Base-by-base conservation (phyloP, 2,329 filamentous ascomycete species). In the Stagonosporopsis tanaceti region DNA sequence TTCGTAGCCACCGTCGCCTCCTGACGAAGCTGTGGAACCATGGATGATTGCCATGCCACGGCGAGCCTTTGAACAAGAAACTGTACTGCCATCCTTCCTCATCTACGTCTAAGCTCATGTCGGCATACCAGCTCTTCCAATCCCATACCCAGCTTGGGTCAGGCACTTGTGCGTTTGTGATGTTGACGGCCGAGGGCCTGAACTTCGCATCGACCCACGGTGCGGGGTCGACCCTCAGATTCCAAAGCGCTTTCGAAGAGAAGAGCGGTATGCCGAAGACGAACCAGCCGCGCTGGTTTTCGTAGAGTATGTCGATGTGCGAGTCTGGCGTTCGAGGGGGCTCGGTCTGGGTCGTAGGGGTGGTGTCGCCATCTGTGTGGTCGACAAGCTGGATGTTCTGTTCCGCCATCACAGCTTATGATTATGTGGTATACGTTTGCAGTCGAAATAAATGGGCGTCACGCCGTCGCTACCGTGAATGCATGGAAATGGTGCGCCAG, bases 1-100 rank as follows among this genome's bases (percentile, higher is more conserved):
- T 90, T 40, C 95, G 84, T 52, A 94, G 87, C 95, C 95, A 99
- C 22, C 92, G 87, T 60, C 95, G 85, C 65, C 95, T 83, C 34
- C 95, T 85, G n/a, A 97, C 95, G 72, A 94, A 99, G 1, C 92
- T 96, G 74, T 93, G 94, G 77, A 92, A 97, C 93, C 94, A 98
- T 25, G 87, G 89, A 72, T 89, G 87, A 17, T 91, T 90, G 3
- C 89, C 89, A 76, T 99, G 95, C 95, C 95, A 99, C 7, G 77
- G 73, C 55, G 78, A 63, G 46, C 76, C 75, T 35, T 75, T 72
- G 72, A 98, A 99, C 64, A 91, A 89, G 73, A 97, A 93, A 15
- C 92, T 95, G 77, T 99, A 99, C 73, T 96, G 90, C 95, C 95
- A 99, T 3, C 95, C 95, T 61, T 94, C 91, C 61, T 94, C 89